phyloP scores from a whole-genome alignment of 2,329 filamentous ascomycete genomes.

The Exophiala sp. region DNA sequence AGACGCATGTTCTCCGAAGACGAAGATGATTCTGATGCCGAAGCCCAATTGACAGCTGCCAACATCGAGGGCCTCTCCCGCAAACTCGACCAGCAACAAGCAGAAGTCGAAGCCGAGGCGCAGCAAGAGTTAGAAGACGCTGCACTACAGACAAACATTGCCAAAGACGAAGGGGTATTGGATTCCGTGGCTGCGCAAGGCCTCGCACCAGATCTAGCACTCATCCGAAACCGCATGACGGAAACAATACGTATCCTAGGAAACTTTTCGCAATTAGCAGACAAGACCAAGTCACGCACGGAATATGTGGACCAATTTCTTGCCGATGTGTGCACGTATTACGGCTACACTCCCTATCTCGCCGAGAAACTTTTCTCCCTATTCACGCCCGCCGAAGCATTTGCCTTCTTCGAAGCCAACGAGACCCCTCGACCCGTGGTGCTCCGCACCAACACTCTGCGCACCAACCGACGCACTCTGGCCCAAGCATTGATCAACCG shows the following conservation, averaged over 20 bases:
- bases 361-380: conserved; percentile 92
- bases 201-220: conserved; percentile 81
- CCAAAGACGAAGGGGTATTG: conserved; percentile 63
- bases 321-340: conserved; percentile 91
- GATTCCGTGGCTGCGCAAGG: conserved; percentile 56
- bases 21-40: conserved; percentile 77
- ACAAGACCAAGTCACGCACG: conserved; percentile 71
- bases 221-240: conserved; percentile 81
- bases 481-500: conserved; percentile 93
- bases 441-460: conserved; percentile 92
- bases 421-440: conserved; percentile 89
- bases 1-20: conserved; percentile 90
- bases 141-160: conserved; percentile 89
- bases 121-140: conserved; percentile 79
- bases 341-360: conserved; percentile 91
- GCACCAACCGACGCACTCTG: conserved; percentile 68
- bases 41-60: conserved; percentile 86
- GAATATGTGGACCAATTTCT: conserved; percentile 85
- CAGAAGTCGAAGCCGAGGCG: conserved; percentile 73
- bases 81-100: conserved; percentile 71
- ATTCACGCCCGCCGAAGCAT: conserved; percentile 87
- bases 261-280: conserved; percentile 74
- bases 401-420: conserved; percentile 98
- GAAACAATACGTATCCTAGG: conserved; percentile 89
- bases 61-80: conserved; percentile 90